Percentiles rank a stretch among this genome's conserved stretches.
phyloP scores from a whole-genome alignment of 1,284 basidiomycete species.

The Trichosporon faecale region DNA sequence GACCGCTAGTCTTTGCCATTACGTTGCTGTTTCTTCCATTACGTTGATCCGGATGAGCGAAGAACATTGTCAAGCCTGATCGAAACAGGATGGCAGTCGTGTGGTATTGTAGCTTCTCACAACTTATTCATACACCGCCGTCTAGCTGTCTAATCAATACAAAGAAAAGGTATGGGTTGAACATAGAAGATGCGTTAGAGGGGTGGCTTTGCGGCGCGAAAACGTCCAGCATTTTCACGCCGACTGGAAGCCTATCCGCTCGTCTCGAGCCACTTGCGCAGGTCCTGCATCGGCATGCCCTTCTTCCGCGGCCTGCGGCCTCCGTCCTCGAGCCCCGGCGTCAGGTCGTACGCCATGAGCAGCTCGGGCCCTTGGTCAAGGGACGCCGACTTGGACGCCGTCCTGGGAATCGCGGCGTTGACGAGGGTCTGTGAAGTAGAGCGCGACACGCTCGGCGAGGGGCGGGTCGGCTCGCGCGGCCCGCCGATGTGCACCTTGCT shows the following conservation, averaged over 20 bases:
- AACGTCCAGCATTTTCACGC: neutral
- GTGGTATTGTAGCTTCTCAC: too few species aligned
- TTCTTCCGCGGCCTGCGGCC: constrained; percentile 22
- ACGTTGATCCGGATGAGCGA: too few species aligned
- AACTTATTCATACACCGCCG: too few species aligned
- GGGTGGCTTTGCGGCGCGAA: too few species aligned
- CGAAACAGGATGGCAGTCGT: too few species aligned
- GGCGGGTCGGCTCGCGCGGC: neutral
- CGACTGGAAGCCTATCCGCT: neutral
- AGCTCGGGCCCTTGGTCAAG: neutral
- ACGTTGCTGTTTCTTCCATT: too few species aligned
- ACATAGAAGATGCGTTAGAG: too few species aligned
- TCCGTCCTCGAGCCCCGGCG: constrained; percentile 22
- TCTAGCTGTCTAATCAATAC: too few species aligned
- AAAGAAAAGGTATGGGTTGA: too few species aligned
- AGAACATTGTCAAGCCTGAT: too few species aligned
- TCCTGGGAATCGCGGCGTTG: neutral
- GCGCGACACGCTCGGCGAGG: neutral
- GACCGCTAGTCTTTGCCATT: too few species aligned
- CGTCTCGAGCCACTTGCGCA: constrained; percentile 24
- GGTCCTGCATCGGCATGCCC: constrained; percentile 22
- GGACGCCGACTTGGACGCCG: neutral
- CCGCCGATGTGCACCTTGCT: neutral
- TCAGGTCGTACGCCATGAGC: constrained; percentile 19
- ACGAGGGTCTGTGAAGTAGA: neutral